A percentile compares a stretch with the other conserved stretches of the same genome.
phyloP scores from a whole-genome alignment of 1,139 yeast genomes.

The Hyphopichia buzzinii region DNA sequence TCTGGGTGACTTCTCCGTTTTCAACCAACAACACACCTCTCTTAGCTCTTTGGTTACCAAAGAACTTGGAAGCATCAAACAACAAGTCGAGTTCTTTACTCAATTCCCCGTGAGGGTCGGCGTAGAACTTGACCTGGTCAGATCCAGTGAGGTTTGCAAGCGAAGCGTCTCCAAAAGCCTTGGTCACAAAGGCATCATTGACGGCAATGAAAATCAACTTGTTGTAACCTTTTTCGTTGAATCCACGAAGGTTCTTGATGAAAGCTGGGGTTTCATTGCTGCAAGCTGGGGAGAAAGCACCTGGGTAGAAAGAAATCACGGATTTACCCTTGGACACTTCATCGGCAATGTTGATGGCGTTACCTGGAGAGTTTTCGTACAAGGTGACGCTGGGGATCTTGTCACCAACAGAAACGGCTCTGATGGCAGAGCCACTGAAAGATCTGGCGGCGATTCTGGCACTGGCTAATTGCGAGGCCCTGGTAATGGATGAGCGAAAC shows the following conservation, averaged over 20 bases:
- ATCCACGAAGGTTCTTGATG: slow-evolving; percentile 46
- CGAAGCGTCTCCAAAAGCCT: slow-evolving; percentile 67
- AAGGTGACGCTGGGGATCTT: slow-evolving; percentile 55
- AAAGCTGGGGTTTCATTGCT: slow-evolving; percentile 81
- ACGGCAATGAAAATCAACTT: slow-evolving; percentile 68
- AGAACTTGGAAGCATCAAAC: slow-evolving; percentile 69
- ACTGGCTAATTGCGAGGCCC: slow-evolving; percentile 3
- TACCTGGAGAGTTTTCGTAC: slow-evolving; percentile 68
- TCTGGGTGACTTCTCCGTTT: slow-evolving; percentile 64
- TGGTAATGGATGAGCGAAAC: slow-evolving; percentile 2
- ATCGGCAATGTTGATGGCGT: slow-evolving; percentile 56
- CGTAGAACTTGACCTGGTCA: slow-evolving; percentile 54
- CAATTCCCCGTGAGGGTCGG: slow-evolving; percentile 77
- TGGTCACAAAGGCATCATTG: slow-evolving; percentile 82
- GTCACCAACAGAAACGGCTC: slow-evolving; percentile 50
- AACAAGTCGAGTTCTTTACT: slow-evolving; percentile 60
- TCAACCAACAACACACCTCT: slow-evolving; percentile 76
- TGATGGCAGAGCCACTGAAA: slow-evolving; percentile 31
- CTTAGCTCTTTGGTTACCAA: slow-evolving; percentile 73
- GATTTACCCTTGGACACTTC: slow-evolving; percentile 54
- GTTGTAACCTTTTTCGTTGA: slow-evolving; percentile 64
- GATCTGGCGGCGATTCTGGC: slow-evolving; percentile 14
- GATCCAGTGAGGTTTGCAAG: slow-evolving; percentile 25
- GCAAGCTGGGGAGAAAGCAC: slow-evolving; percentile 89
- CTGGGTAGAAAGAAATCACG: slow-evolving; percentile 80